Evolutionary conservation across 768 basidiomycete genomes (phyloP).

Genomic region (Phylloporus arenicola): DNA sequence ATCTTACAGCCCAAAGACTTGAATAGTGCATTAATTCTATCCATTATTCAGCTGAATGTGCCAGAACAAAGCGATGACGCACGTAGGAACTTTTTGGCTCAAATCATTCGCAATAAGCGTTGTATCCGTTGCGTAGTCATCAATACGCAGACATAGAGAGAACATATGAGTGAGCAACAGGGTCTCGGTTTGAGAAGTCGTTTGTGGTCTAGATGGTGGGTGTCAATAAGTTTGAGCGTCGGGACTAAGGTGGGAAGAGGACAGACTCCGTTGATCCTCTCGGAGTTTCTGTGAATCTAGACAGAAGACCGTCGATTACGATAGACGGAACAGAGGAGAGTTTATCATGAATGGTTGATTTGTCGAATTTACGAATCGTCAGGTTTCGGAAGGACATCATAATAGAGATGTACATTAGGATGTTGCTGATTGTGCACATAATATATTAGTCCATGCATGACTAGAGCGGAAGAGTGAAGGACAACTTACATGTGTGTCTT

Average conservation of each 20-base stretch:
- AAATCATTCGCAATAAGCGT: conserved; percentile 68
- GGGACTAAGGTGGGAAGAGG: neutral
- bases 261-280: conserved; percentile 62
- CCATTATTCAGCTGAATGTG: conserved; percentile 1
- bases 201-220: conserved; percentile 32
- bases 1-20: conserved; percentile 78
- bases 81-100: conserved; percentile 61
- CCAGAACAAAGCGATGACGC: conserved; percentile 25
- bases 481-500: conserved; percentile 55
- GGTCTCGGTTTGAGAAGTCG: conserved; percentile 67
- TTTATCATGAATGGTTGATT: conserved; percentile 50
- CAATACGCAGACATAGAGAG: conserved; percentile 72
- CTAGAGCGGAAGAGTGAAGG: neutral
- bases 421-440: conserved; percentile 45
- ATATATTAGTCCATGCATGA: neutral
- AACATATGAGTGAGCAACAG: conserved; percentile 75
- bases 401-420: conserved; percentile 74
- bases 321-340: conserved; percentile 54
- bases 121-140: conserved; percentile 71
- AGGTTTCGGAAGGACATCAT: conserved; percentile 67
- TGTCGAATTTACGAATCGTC: conserved; percentile 38
- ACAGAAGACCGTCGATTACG: conserved; percentile 68
- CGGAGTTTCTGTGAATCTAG: conserved; percentile 74
- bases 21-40: conserved; percentile 63
- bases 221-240: neutral